A percentile compares a stretch with the other conserved stretches of the same genome.
These are phyloP conservation scores for Rhizopogon vinicolor DNA, from an alignment of 768 basidiomycete species.

Conservation along the genomic window DNA sequence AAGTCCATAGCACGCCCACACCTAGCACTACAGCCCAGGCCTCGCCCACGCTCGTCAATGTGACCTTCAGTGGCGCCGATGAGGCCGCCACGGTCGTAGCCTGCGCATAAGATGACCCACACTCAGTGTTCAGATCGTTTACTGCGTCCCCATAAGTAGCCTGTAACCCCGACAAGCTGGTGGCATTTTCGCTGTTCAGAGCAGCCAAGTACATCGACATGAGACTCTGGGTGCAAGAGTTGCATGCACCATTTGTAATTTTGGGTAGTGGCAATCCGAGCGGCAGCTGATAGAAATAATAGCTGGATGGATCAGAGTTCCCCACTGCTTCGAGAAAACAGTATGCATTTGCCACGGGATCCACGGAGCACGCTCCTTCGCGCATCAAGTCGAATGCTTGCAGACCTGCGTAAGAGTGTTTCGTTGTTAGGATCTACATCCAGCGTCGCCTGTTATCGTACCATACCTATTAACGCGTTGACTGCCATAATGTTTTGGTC, in stretches of 20 bases:
- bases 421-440: neutral
- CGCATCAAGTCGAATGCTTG: conserved; percentile 61
- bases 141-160: conserved; percentile 48
- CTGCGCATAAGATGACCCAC: conserved; percentile 47
- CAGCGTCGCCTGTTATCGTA: neutral
- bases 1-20: conserved; percentile 2
- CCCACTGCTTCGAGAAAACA: conserved; percentile 69
- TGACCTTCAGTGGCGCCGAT: conserved; percentile 7
- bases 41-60: conserved; percentile 5
- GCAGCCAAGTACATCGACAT: conserved; percentile 51
- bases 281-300: conserved; percentile 71
- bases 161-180: conserved; percentile 32
- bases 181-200: conserved; percentile 30
- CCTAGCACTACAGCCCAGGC: conserved; percentile 11
- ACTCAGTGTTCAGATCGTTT: conserved; percentile 38
- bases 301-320: conserved; percentile 53
- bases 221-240: conserved; percentile 55
- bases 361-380: conserved; percentile 51
- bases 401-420: conserved; percentile 39
- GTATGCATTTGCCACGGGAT: conserved; percentile 58
- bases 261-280: conserved; percentile 52
- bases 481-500: conserved; percentile 47
- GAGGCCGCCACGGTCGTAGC: conserved; percentile 9
- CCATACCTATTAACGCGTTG: conserved; percentile 52
- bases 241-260: conserved; percentile 50